Percentiles rank a stretch among this genome's conserved stretches.
Evolutionary conservation across 306 rosid species (phyloP).

Genomic region (Cercis canadensis): DNA sequence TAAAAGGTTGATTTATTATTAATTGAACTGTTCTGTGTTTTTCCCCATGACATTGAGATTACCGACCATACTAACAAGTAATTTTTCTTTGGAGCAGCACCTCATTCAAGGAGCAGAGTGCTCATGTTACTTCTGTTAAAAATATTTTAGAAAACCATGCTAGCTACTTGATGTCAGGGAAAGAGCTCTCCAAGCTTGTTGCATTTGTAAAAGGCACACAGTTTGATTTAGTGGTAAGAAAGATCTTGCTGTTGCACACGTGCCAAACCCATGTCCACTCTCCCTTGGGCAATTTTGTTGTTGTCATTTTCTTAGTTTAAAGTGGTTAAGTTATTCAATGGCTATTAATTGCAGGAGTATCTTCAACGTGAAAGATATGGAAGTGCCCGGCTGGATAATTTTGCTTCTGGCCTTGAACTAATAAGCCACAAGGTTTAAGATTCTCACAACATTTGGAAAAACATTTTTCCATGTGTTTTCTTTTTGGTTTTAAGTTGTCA

Average conservation of each 20-base stretch:
- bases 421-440: slow-evolving; percentile 76
- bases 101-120: slow-evolving; percentile 89
- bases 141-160: slow-evolving; percentile 95
- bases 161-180: slow-evolving; percentile 90
- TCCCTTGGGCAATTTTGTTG: slow-evolving; percentile 1
- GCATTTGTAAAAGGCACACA: slow-evolving; percentile 98
- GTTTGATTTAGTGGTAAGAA: slow-evolving; percentile 92
- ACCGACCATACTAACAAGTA: slow-evolving; percentile 34
- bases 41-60: slow-evolving; percentile 27
- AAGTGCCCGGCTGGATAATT: slow-evolving; percentile 89
- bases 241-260: slow-evolving; percentile 29
- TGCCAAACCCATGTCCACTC: slow-evolving; percentile 23
- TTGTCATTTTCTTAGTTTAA: neutral
- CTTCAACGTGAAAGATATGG: slow-evolving; percentile 91
- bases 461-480: slow-evolving; percentile 9
- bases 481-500: slow-evolving; percentile 25
- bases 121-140: slow-evolving; percentile 85
- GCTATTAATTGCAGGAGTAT: slow-evolving; percentile 70
- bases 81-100: slow-evolving; percentile 53
- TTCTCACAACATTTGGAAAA: slow-evolving; percentile 27
- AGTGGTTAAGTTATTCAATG: slow-evolving; percentile 37
- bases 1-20: slow-evolving; percentile 59
- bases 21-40: slow-evolving; percentile 23
- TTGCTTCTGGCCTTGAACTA: slow-evolving; percentile 90
- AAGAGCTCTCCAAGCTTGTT: slow-evolving; percentile 96